Percentiles rank a stretch among this genome's conserved stretches.
Conservation (phyloP, 495 filamentous ascomycete species). For the Clohesyomyces aquaticus region DNA sequence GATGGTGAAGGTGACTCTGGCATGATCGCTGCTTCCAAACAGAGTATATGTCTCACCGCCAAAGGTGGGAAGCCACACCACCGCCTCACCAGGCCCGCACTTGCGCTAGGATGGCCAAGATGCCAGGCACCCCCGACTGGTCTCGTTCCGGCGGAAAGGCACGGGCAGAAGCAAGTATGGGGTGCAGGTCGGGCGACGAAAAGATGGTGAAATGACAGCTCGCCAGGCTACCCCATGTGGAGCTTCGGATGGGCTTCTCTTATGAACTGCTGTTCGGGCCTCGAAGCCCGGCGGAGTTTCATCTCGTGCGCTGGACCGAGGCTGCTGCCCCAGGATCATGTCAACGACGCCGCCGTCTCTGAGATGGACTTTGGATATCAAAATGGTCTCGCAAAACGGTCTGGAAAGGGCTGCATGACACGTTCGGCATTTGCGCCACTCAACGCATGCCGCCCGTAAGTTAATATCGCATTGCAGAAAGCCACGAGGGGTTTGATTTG, state of each 20-base stretch:
- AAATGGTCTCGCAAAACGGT: neutral
- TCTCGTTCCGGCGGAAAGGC: conserved; percentile 11
- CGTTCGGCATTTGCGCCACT: neutral
- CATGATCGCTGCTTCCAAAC: conserved; percentile 24
- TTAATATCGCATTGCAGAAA: neutral
- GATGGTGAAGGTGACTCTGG: conserved; percentile 9
- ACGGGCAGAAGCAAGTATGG: conserved; percentile 13
- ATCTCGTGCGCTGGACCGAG: neutral
- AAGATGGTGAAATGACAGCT: neutral
- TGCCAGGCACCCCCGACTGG: neutral
- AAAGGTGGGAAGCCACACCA: conserved; percentile 11
- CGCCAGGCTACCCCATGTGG: too few species aligned
- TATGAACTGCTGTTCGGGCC: conserved; percentile 1
- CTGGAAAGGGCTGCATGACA: neutral
- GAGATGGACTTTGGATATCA: conserved; percentile 5
- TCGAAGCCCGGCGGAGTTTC: neutral
- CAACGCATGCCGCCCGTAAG: neutral
- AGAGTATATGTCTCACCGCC: conserved; percentile 29
- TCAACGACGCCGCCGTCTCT: neutral
- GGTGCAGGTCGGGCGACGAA: conserved; percentile 8
- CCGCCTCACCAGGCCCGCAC: conserved; percentile 6
- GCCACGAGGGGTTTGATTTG: neutral
- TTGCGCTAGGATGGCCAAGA: conserved; percentile 7
- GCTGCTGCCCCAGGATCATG: neutral
- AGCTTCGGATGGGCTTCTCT: neutral